phyloP scores from a whole-genome alignment of 805 yeast genomes.

The Vanderwaltozyma polyspora region DNA sequence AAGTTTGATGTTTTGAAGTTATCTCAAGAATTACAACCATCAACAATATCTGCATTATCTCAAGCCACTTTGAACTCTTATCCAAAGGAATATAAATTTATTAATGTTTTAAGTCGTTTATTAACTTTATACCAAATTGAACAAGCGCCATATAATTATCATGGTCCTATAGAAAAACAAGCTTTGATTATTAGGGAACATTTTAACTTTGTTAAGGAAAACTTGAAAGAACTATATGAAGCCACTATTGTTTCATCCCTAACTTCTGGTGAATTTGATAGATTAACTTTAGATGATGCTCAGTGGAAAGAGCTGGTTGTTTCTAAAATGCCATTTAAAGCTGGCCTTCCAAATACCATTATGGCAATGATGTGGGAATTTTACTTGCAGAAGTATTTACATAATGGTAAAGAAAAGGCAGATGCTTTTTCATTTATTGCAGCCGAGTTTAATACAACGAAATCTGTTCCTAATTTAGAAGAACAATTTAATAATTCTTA shows the following conservation, averaged over 20 bases:
- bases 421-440: constrained; percentile 23
- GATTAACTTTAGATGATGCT: constrained; percentile 33
- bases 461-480: constrained; percentile 20
- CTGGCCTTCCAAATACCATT: constrained; percentile 46
- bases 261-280: constrained; percentile 48
- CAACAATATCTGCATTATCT: constrained; percentile 22
- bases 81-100: constrained; percentile 29
- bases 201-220: constrained; percentile 39
- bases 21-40: constrained; percentile 25
- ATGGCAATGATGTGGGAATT: constrained; percentile 35
- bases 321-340: constrained; percentile 49
- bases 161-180: constrained; percentile 61
- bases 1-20: constrained; percentile 33
- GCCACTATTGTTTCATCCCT: constrained; percentile 39
- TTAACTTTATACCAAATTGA: constrained; percentile 36
- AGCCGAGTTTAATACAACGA: constrained; percentile 21
- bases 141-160: constrained; percentile 44
- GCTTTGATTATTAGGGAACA: constrained; percentile 58
- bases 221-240: constrained; percentile 45
- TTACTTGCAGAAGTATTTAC: constrained; percentile 26
- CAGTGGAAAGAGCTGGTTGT: constrained; percentile 51
- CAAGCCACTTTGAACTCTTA: constrained; percentile 32
- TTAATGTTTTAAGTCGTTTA: constrained; percentile 38
- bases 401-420: constrained; percentile 24
- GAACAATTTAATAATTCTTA: constrained; percentile 20